Evolutionary conservation across 1,284 basidiomycete species (phyloP).

Genomic region (Agroathelia rolfsii): DNA sequence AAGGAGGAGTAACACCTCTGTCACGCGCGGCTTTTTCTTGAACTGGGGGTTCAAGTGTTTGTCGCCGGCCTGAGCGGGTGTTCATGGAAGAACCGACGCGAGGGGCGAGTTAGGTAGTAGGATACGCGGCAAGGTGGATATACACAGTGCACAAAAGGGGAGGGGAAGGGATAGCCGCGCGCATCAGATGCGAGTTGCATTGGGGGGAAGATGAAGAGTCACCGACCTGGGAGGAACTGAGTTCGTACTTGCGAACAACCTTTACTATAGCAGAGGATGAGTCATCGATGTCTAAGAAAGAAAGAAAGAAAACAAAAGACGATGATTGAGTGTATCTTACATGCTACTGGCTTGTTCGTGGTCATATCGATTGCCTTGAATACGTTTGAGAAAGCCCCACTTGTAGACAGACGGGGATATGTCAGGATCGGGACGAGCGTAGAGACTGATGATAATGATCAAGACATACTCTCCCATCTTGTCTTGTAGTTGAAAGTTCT

Average conservation of each 20-base stretch:
- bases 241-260: conserved; percentile 93
- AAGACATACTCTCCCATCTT: conserved; percentile 92
- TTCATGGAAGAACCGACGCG: conserved; percentile 7
- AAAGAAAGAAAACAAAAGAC: conserved; percentile 5
- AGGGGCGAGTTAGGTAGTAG: conserved; percentile 6
- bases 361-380: conserved; percentile 84
- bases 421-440: conserved; percentile 12
- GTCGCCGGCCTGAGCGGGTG: conserved; percentile 61
- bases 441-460: conserved; percentile 8
- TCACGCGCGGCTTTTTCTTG: conserved; percentile 92
- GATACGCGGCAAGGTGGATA: conserved; percentile 2
- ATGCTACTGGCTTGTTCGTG: conserved; percentile 79
- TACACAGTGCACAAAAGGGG: conserved; percentile 1
- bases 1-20: conserved; percentile 66
- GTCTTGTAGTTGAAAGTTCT: conserved; percentile 71
- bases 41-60: conserved; percentile 88
- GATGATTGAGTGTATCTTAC: too few relatives aligned
- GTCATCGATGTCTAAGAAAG: conserved; percentile 8
- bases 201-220: conserved; percentile 10
- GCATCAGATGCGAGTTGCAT: conserved; percentile 23
- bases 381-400: conserved; percentile 97
- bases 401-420: conserved; percentile 20
- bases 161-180: conserved; percentile 23
- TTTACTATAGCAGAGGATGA: conserved; percentile 53
- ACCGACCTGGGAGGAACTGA: conserved; percentile 93